Percentiles rank a stretch among this genome's conserved stretches.
Conservation (phyloP, 2,329 filamentous ascomycete species). For the Aureobasidium sp. region DNA sequence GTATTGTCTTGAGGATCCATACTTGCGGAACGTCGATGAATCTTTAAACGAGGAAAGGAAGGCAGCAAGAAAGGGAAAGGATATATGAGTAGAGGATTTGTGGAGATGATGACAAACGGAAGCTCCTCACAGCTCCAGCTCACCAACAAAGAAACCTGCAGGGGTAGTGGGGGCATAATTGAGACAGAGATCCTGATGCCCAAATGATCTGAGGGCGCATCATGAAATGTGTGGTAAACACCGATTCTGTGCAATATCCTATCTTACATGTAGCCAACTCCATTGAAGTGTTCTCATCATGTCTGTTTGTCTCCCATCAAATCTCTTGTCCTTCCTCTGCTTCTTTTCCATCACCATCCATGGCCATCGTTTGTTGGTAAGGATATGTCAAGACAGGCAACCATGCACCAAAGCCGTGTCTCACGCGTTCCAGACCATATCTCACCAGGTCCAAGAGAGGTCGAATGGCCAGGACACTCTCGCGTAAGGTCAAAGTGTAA, state of each 20-base stretch:
- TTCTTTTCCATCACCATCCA: too few relatives aligned
- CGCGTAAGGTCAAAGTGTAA: too few relatives aligned
- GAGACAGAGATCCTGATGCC: not conserved
- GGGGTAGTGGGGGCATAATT: not conserved
- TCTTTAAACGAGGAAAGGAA: too few relatives aligned
- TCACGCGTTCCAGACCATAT: too few relatives aligned
- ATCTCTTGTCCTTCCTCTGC: too few relatives aligned
- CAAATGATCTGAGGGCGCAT: not conserved
- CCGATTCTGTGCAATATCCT: not conserved
- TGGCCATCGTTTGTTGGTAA: too few relatives aligned
- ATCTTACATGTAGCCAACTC: not conserved
- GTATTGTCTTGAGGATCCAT: not conserved
- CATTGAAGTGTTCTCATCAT: not conserved
- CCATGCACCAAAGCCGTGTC: too few relatives aligned
- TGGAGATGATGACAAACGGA: not conserved
- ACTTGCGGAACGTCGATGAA: too few relatives aligned
- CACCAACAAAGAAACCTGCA: not conserved
- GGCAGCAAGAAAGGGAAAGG: not conserved
- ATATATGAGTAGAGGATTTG: not conserved
- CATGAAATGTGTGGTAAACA: not conserved
- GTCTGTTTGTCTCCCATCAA: too few relatives aligned
- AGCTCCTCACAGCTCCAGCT: not conserved
- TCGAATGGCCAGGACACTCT: too few relatives aligned
- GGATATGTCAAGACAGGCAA: too few relatives aligned
- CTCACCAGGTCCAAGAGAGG: too few relatives aligned